Conservation (phyloP, 257 asterid species). For the Fraxinus cuspidata region DNA sequence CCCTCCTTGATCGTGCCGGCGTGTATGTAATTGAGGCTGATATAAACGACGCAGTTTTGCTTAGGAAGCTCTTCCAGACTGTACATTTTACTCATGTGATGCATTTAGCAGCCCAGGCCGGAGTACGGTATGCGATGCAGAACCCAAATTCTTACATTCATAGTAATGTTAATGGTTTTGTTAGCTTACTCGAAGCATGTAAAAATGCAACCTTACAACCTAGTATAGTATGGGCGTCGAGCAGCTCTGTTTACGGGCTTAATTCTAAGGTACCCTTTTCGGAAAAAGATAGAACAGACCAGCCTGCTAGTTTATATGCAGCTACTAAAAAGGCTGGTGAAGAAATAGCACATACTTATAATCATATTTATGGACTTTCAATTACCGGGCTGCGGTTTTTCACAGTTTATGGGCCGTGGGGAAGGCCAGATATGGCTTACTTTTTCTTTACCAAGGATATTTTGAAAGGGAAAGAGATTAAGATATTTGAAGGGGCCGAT, state of each 20-base stretch:
- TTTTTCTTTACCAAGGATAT: slow-evolving; percentile 80
- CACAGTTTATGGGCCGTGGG: slow-evolving; percentile 94
- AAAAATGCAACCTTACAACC: slow-evolving; percentile 70
- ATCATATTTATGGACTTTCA: slow-evolving; percentile 76
- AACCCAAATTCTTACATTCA: slow-evolving; percentile 68
- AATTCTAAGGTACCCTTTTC: slow-evolving; percentile 85
- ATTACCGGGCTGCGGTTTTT: slow-evolving; percentile 74
- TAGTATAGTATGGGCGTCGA: slow-evolving; percentile 74
- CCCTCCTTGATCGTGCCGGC: slow-evolving; percentile 53
- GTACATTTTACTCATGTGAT: slow-evolving; percentile 71
- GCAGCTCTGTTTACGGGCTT: slow-evolving; percentile 81
- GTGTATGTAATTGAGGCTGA: slow-evolving; percentile 62
- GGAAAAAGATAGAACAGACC: slow-evolving; percentile 71
- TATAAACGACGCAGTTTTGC: slow-evolving; percentile 55
- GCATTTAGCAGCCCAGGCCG: slow-evolving; percentile 92
- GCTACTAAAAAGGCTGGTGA: slow-evolving; percentile 93
- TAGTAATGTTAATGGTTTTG: slow-evolving; percentile 72
- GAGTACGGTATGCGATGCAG: slow-evolving; percentile 82
- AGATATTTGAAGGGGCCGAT: slow-evolving; percentile 62
- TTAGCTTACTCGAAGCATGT: slow-evolving; percentile 64
- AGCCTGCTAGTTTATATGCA: slow-evolving; percentile 80
- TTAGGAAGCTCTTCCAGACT: slow-evolving; percentile 47
- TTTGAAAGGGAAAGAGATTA: slow-evolving; percentile 66
- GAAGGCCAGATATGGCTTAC: slow-evolving; percentile 90
- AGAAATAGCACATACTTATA: slow-evolving; percentile 77